phyloP scores from a whole-genome alignment of 1,284 basidiomycete genomes.

The Cryptococcus floricola region DNA sequence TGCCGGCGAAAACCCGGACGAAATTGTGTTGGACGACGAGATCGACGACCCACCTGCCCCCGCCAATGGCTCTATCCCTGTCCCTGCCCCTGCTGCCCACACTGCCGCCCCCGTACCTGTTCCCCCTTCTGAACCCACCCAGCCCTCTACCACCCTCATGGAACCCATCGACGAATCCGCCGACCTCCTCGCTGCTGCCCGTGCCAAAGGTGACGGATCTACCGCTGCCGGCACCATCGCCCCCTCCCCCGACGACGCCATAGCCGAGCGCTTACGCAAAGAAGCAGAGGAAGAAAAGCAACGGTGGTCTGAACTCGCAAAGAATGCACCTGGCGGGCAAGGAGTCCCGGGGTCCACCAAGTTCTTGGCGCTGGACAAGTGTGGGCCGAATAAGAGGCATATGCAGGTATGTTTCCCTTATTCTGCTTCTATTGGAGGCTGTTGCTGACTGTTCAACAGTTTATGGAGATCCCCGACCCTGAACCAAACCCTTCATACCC shows the following conservation, averaged over 20 bases:
- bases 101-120: too few relatives aligned
- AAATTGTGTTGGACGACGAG: conserved; percentile 57
- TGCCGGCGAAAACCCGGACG: conserved; percentile 54
- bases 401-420: conserved; percentile 63
- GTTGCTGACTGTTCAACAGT: conserved; percentile 50
- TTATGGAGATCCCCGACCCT: conserved; percentile 61
- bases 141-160: too few relatives aligned
- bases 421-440: neutral
- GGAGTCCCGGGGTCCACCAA: conserved; percentile 55
- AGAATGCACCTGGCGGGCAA: conserved; percentile 15
- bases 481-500: conserved; percentile 19
- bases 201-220: neutral
- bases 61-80: neutral
- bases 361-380: conserved; percentile 93
- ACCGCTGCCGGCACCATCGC: neutral
- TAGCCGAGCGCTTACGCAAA: neutral
- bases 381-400: conserved; percentile 73
- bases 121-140: too few relatives aligned
- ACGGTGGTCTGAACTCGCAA: conserved; percentile 8
- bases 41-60: conserved; percentile 12
- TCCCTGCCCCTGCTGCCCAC: conserved; percentile 50
- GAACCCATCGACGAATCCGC: conserved; percentile 52
- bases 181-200: conserved; percentile 27
- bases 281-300: neutral
- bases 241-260: neutral